A percentile compares a stretch with the other conserved stretches of the same genome.
Evolutionary conservation across 495 filamentous ascomycete genomes (phyloP).

Genomic region (Niebla homalea): DNA sequence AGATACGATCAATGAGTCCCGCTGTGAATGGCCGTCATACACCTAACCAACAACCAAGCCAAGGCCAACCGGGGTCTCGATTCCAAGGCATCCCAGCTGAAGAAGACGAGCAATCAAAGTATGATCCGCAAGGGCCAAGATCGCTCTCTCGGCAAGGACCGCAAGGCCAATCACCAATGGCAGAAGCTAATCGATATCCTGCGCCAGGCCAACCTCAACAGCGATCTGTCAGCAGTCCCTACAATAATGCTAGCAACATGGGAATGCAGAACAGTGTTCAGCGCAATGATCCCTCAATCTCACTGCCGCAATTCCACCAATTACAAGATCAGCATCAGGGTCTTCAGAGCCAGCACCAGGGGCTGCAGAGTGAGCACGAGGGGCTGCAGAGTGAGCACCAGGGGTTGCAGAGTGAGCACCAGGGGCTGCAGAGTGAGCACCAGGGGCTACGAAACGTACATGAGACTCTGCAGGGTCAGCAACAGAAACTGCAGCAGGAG

Average conservation of each 20-base stretch:
- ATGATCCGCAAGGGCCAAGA: slow-evolving; percentile 6
- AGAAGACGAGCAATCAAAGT: slow-evolving; percentile 11
- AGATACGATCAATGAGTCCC: slow-evolving; percentile 23
- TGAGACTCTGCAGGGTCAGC: slow-evolving; percentile 1
- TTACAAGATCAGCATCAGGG: slow-evolving; percentile 14
- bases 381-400: slow-evolving; percentile 6
- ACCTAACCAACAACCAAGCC: slow-evolving; percentile 36
- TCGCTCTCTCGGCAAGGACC: slow-evolving; percentile 17
- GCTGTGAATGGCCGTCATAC: slow-evolving; percentile 46
- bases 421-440: slow-evolving; percentile 11
- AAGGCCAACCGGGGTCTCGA: slow-evolving; percentile 16
- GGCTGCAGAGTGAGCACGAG: slow-evolving; percentile 6
- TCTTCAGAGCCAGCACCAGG: neutral
- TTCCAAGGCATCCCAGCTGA: slow-evolving; percentile 6
- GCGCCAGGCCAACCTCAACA: slow-evolving; percentile 10
- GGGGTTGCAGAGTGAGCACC: slow-evolving; percentile 1
- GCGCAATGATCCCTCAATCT: neutral
- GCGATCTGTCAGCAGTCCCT: slow-evolving; percentile 10
- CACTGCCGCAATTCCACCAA: slow-evolving; percentile 13
- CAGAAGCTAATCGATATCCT: slow-evolving; percentile 7
- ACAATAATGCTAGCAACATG: neutral
- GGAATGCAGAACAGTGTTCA: neutral
- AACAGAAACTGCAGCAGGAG: slow-evolving; percentile 53
- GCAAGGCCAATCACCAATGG: slow-evolving; percentile 11
- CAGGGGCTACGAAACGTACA: slow-evolving; percentile 15